Percentiles rank a stretch among this genome's conserved stretches.
Evolutionary conservation across 2,329 filamentous ascomycete species (phyloP).

Genomic region (Claviceps monticola): DNA sequence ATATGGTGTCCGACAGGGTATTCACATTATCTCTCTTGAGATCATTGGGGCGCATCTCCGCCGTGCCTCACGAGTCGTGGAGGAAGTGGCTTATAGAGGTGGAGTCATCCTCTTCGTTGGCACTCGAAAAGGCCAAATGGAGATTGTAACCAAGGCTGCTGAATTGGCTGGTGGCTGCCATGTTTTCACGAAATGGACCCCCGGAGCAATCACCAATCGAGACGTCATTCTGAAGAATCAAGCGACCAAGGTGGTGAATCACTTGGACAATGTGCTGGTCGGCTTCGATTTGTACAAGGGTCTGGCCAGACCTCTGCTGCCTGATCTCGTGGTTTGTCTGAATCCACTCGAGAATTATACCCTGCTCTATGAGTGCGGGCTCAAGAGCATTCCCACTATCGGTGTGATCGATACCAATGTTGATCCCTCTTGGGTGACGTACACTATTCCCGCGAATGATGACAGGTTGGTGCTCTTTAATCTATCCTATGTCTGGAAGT

Average conservation of each 20-base stretch:
- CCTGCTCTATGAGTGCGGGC: conserved; percentile 77
- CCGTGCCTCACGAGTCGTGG: conserved; percentile 84
- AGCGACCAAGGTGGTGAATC: conserved; percentile 61
- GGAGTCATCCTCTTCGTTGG: conserved; percentile 87
- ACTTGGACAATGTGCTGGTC: conserved; percentile 44
- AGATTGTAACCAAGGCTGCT: conserved; percentile 69
- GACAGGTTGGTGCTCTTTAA: conserved; percentile 50
- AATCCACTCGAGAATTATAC: conserved; percentile 90
- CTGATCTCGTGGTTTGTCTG: conserved; percentile 82
- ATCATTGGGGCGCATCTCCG: conserved; percentile 77
- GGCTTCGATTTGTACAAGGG: conserved; percentile 54
- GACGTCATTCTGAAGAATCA: conserved; percentile 70
- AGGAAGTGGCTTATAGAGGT: conserved; percentile 69
- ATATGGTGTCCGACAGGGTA: conserved; percentile 72
- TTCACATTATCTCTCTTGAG: conserved; percentile 90
- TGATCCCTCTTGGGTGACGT: conserved; percentile 88
- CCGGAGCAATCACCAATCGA: conserved; percentile 83
- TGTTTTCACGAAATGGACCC: conserved; percentile 84
- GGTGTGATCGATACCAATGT: conserved; percentile 89
- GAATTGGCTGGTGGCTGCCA: conserved; percentile 68
- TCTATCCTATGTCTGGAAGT: not conserved
- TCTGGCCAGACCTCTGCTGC: conserved; percentile 54
- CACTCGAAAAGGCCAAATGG: conserved; percentile 68
- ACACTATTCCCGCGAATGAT: conserved; percentile 92
- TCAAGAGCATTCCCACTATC: conserved; percentile 83